Conservation (phyloP, 805 yeast species). For the Schwanniomyces yamadae region DNA sequence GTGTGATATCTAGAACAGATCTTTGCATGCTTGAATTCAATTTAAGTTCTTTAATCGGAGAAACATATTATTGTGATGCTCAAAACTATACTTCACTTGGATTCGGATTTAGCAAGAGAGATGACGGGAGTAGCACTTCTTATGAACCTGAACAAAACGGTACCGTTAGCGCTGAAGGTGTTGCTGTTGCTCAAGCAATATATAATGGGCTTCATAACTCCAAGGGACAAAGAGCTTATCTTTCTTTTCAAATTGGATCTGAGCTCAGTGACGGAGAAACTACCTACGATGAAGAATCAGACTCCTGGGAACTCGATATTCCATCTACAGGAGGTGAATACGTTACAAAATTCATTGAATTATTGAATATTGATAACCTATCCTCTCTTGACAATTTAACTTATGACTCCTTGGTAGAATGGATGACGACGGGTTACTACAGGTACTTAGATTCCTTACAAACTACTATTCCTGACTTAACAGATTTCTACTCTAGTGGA, state of each 20-base stretch:
- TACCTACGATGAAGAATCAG: constrained; percentile 1
- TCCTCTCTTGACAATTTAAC: constrained; percentile 2
- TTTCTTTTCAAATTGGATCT: constrained; percentile 5
- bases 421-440: constrained; percentile 5
- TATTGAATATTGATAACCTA: constrained; percentile 5
- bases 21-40: constrained; percentile 6
- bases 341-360: constrained; percentile 7
- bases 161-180: constrained; percentile 6
- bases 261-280: constrained; percentile 5
- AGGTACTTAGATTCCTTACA: constrained; percentile 7
- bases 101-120: constrained; percentile 4
- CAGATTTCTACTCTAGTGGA: constrained; percentile 1
- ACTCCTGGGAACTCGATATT: constrained; percentile 5
- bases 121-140: not conserved
- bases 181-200: constrained; percentile 8
- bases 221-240: constrained; percentile 6
- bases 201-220: constrained; percentile 5
- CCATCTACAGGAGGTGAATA: constrained; percentile 7
- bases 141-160: constrained; percentile 6
- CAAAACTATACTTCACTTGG: constrained; percentile 3
- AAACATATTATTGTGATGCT: constrained; percentile 5
- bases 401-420: constrained; percentile 6
- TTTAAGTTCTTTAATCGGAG: constrained; percentile 5
- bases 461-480: no score
- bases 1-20: constrained; percentile 5